Conservation (phyloP, 2,329 filamentous ascomycete genomes). For the Proliferodiscus dingleyae region DNA sequence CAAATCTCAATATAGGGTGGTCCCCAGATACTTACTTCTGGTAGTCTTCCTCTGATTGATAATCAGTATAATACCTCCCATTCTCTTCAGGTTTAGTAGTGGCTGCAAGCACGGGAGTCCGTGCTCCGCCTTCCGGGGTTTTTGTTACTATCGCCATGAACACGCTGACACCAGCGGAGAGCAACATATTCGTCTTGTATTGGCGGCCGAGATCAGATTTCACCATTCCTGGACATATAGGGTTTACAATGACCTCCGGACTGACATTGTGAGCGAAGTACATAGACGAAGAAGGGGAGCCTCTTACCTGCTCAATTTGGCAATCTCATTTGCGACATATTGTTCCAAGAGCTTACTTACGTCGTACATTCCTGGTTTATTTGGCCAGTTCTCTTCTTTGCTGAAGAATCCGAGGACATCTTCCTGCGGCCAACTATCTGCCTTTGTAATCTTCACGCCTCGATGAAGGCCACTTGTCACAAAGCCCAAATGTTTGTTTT, state of each 20-base stretch:
- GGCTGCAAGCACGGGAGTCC: conserved; percentile 27
- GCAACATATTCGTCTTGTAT: conserved; percentile 17
- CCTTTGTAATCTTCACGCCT: conserved; percentile 7
- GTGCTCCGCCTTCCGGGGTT: conserved; percentile 30
- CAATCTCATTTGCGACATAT: conserved; percentile 25
- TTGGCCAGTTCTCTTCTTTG: conserved; percentile 19
- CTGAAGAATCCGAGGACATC: conserved; percentile 20
- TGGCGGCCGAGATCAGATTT: conserved; percentile 23
- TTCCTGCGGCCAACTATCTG: conserved; percentile 16
- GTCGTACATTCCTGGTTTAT: conserved; percentile 15
- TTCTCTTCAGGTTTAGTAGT: conserved; percentile 23
- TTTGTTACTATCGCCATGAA: conserved; percentile 21
- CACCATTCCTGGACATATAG: conserved; percentile 24
- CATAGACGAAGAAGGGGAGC: neutral
- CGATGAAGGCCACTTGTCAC: conserved; percentile 23
- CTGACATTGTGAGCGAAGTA: conserved; percentile 4
- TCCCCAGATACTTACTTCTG: conserved; percentile 17
- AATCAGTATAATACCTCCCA: conserved; percentile 24
- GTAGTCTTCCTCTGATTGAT: conserved; percentile 22
- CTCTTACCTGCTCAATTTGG: conserved; percentile 20
- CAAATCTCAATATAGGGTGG: neutral
- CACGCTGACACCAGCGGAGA: conserved; percentile 8
- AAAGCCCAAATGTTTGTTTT: conserved; percentile 22
- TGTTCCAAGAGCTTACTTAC: conserved; percentile 25
- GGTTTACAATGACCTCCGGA: conserved; percentile 21